Evolutionary conservation across 805 yeast genomes (phyloP).

Genomic region (Wickerhamomyces subpelliculosus): DNA sequence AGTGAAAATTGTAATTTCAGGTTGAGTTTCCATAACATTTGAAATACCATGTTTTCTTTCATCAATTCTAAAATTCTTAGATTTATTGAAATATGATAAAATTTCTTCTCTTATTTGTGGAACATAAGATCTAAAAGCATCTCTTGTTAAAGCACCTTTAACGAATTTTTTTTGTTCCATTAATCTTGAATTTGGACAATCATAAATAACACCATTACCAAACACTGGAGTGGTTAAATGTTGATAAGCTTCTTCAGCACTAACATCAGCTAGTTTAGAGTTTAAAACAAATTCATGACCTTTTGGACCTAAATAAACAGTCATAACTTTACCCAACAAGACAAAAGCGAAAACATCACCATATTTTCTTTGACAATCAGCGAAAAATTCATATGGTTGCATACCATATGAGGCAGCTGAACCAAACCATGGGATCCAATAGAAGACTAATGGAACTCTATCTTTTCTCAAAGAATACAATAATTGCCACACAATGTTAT

Average conservation of each 20-base stretch:
- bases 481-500: conserved; percentile 60
- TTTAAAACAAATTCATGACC: conserved; percentile 96
- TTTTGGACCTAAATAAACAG: conserved; percentile 93
- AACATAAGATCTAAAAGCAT: conserved; percentile 77
- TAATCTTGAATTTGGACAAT: conserved; percentile 85
- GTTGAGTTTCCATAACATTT: conserved; percentile 76
- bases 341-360: conserved; percentile 94
- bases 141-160: conserved; percentile 80
- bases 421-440: conserved; percentile 95
- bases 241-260: conserved; percentile 93
- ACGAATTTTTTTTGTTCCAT: conserved; percentile 99
- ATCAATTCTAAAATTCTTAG: conserved; percentile 40
- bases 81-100: conserved; percentile 49
- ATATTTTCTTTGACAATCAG: conserved; percentile 65
- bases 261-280: conserved; percentile 81
- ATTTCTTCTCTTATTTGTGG: conserved; percentile 84
- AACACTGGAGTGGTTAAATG: conserved; percentile 99
- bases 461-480: conserved; percentile 67
- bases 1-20: conserved; percentile 93
- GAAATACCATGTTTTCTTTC: conserved; percentile 40
- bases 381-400: conserved; percentile 90
- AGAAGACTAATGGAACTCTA: conserved; percentile 83
- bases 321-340: conserved; percentile 85
- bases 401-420: conserved; percentile 85
- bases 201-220: conserved; percentile 96